Base-by-base conservation (phyloP, 768 basidiomycete genomes). In the Amanita phalloides region DNA sequence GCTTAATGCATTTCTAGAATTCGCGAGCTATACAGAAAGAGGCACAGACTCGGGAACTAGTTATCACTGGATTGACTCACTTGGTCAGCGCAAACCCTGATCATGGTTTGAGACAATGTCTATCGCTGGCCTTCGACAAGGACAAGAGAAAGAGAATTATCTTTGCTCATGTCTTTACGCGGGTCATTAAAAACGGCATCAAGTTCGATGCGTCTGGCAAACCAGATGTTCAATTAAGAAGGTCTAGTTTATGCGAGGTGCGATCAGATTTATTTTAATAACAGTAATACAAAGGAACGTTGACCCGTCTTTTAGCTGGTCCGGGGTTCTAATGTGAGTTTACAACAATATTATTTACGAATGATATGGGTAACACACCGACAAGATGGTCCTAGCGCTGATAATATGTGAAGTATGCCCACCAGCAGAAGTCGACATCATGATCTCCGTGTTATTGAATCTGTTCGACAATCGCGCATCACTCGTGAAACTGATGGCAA, bases 341-440 rank as follows among this genome's bases (percentile, higher is more conserved):
- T 10, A 46, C 28, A 48, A 20, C 8, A 25, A 45, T 23, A 6
- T 20, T 28, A n/a, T 13, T 32, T 26, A 37, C 17, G 13, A 43
- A 38, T 44, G 33, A 46, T 5, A 44, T 14, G 13, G 10, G 20
- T 51, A 10, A 21, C 33, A 6, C 26, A 39, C 10, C 3, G 3
- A 20, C 20, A 58, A 88, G 88, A 78, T 90, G 73, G 74, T 79
- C 1, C 72, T 93, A 39, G 88, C 88, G 1, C 67, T 93, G 60
- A 89, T 91, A 3, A 86, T 95, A 36, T 90, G 89, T 62, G 90
- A 95, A 61, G 80, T 84, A 6, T 93, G 90, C 58, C 87, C 90
- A 4, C 71, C 82, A 10, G 62, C 63, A 9, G 90, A 95, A 59
- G 82, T 87, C 3, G 91, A 93, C 52, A 82, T 83, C 56, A 86